A percentile compares a stretch with the other conserved stretches of the same genome.
Evolutionary conservation across 371 early-diverging fungal genomes (phyloP).

Genomic region (Globomyces sp.): DNA sequence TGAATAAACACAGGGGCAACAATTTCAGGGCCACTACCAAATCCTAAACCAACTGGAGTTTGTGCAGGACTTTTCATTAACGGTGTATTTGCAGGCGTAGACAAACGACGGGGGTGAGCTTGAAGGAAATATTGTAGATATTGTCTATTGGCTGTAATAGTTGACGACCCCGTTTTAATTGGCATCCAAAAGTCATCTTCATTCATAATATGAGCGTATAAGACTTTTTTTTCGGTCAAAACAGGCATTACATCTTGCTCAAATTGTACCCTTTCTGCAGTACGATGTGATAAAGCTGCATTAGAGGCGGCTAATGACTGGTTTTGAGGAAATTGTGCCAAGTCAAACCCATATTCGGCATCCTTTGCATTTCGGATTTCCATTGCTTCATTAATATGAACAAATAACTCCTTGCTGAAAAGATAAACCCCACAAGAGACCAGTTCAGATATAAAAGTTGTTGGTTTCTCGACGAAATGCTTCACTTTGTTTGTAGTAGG

Average conservation of each 20-base stretch:
- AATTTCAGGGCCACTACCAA: slow-evolving; percentile 57
- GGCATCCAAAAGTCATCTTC: slow-evolving; percentile 82
- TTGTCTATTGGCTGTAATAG: slow-evolving; percentile 87
- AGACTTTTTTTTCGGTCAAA: slow-evolving; percentile 66
- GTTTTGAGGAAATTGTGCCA: slow-evolving; percentile 18
- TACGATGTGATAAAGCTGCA: slow-evolving; percentile 22
- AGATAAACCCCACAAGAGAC: slow-evolving; percentile 93
- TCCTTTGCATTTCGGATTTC: slow-evolving; percentile 51
- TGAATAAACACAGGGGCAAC: slow-evolving; percentile 92
- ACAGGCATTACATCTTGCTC: slow-evolving; percentile 90
- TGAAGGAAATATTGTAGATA: slow-evolving; percentile 77
- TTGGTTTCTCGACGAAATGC: slow-evolving; percentile 98
- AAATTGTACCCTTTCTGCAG: slow-evolving; percentile 75
- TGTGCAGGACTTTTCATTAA: slow-evolving; percentile 1
- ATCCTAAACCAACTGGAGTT: slow-evolving; percentile 10
- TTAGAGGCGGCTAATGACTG: slow-evolving; percentile 24
- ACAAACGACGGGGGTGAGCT: slow-evolving; percentile 63
- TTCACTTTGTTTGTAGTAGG: slow-evolving; percentile 79
- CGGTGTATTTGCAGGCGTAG: slow-evolving; percentile 26
- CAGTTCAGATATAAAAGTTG: slow-evolving; percentile 88
- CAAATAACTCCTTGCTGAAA: slow-evolving; percentile 82
- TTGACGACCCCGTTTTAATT: slow-evolving; percentile 94
- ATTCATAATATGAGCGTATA: slow-evolving; percentile 73
- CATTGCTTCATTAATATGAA: slow-evolving; percentile 76
- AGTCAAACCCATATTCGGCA: slow-evolving; percentile 56